Evolutionary conservation across 2,329 filamentous ascomycete genomes (phyloP).

Genomic region (Botryosphaeria dothidea): DNA sequence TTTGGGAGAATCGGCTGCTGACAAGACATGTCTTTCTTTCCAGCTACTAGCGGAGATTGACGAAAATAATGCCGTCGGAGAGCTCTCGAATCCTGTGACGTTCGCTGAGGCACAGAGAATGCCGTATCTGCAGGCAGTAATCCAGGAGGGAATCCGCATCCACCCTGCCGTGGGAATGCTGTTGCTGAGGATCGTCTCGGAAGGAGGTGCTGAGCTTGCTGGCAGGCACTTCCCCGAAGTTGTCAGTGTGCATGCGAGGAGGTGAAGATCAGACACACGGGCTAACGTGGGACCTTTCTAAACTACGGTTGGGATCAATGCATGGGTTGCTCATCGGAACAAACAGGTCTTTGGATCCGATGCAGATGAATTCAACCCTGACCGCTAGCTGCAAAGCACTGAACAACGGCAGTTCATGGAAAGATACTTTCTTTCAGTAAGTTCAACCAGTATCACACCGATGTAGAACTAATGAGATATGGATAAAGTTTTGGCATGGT

Average conservation of each 20-base stretch:
- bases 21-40: not conserved
- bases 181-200: not conserved
- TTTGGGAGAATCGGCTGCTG: not conserved
- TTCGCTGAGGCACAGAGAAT: slow-evolving; percentile 3
- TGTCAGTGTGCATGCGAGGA: not conserved
- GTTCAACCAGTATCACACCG: not conserved
- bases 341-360: slow-evolving; percentile 38
- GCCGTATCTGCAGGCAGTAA: not conserved
- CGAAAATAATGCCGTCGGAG: not conserved
- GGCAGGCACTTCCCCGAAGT: slow-evolving; percentile 38
- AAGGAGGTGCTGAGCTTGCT: slow-evolving; percentile 6
- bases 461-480: not conserved
- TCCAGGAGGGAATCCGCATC: not conserved
- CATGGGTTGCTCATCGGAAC: slow-evolving; percentile 40
- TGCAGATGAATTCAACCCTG: slow-evolving; percentile 38
- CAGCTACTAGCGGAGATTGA: not conserved
- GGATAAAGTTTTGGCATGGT: slow-evolving; percentile 35
- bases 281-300: not conserved
- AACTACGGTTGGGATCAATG: slow-evolving; percentile 41
- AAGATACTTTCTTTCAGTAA: not conserved
- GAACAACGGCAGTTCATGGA: not conserved
- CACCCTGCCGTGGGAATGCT: not conserved
- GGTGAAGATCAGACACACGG: not conserved
- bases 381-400: slow-evolving; percentile 31
- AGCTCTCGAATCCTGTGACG: not conserved